Evolutionary conservation across 805 yeast species (phyloP), one percentile per base, ranked within the genome.

Genomic region (Danielia oregonensis): DNA sequence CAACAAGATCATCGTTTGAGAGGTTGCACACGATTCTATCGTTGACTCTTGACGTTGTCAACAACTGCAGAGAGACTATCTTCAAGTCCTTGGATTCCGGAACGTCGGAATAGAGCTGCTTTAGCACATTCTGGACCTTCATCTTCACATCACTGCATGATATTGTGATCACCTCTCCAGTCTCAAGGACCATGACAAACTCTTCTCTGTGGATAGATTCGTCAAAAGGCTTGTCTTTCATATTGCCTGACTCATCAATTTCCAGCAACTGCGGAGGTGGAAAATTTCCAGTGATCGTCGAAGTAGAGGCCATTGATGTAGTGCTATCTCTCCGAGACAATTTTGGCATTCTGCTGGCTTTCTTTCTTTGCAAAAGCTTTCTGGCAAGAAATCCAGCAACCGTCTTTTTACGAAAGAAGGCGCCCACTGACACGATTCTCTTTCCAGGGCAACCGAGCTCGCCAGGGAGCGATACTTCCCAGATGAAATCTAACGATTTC

Each of bases 31-130:
- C 77, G 19, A 86, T 59, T 41, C 89, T 65, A 52, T 85, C 93
- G 48, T 77, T 80, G 17, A 85, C 80, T 52, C 93, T 68, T 4
- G 94, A 86, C 0, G 94, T 80, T 2, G 71, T 53, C 8, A 86
- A 54, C 40, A 74, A 73, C 33, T 71, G 72, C 36, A 81, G 79
- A 2, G 77, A 64, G 1, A 66, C 62, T n/a, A 82, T 63, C 54
- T 26, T 54, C 17, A 44, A 27, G 5, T 16, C 24, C n/a, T 36
- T 37, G 5, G 43, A 27, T 8, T 33, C 41, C 2, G 13, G 27
- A 2, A 29, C 25, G 3, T 39, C 44, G 6, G 39, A 43, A 33
- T 53, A 57, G 0, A 53, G 39, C 8, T 51, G 39, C 5, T 42
- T 43, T 8, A 59, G 28, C 5, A 63, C 45, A 36, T 63, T 57